Conservation (phyloP, 306 rosid genomes). For the Erythrophleum fordii region DNA sequence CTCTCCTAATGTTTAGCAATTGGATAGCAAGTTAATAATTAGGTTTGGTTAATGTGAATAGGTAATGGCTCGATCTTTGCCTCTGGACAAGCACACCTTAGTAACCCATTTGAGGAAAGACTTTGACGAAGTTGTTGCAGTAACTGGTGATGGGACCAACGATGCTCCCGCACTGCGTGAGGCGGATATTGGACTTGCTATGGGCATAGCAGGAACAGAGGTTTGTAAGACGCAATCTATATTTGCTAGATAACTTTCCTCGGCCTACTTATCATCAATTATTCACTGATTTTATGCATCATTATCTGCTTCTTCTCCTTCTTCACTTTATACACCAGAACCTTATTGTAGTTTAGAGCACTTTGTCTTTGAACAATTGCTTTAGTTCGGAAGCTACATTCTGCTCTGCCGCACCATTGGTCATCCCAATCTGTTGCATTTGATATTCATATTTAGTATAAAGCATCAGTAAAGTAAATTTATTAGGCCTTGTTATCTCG, state of each 20-base stretch:
- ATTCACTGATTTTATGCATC: not conserved
- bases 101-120: constrained; percentile 68
- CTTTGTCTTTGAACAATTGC: not conserved
- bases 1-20: constrained; percentile 5
- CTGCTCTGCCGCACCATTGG: not conserved
- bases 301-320: not conserved
- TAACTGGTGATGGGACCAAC: constrained; percentile 94
- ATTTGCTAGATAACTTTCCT: not conserved
- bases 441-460: too few species aligned
- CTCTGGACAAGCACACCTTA: constrained; percentile 86
- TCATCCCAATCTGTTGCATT: not conserved
- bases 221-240: constrained; percentile 49
- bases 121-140: constrained; percentile 84
- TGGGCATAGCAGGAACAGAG: constrained; percentile 99
- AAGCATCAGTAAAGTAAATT: not conserved
- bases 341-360: not conserved
- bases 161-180: constrained; percentile 96
- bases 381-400: not conserved
- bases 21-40: not conserved
- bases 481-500: not conserved
- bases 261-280: not conserved
- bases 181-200: constrained; percentile 93
- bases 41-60: constrained; percentile 40
- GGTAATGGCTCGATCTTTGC: constrained; percentile 97
- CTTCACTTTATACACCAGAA: not conserved